Evolutionary conservation across 352 stramenopile genomes (phyloP).

Genomic region (Globisporangium uncinulatum): DNA sequence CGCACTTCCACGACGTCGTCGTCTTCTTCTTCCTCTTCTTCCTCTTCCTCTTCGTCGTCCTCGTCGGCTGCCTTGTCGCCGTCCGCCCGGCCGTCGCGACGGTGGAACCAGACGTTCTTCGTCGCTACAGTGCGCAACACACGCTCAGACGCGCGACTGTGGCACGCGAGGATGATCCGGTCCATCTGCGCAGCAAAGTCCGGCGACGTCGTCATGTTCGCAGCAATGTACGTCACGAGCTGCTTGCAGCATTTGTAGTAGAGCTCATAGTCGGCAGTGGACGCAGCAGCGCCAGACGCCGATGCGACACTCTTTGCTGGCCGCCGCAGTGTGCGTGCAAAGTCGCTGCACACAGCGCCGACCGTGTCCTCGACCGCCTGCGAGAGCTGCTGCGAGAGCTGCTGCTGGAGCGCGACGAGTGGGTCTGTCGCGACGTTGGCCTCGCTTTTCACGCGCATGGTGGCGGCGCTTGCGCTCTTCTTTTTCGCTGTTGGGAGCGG

Average conservation of each 20-base stretch:
- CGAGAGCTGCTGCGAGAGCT: constrained; percentile 37
- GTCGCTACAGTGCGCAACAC: constrained; percentile 55
- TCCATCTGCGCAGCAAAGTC: constrained; percentile 64
- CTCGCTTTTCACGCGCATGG: constrained; percentile 5
- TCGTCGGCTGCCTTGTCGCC: constrained; percentile 9
- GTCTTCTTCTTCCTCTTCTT: not conserved
- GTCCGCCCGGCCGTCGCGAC: constrained; percentile 1
- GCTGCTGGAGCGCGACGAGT: constrained; percentile 19
- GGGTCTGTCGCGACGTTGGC: constrained; percentile 9
- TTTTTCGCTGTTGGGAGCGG: not conserved
- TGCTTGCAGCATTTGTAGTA: constrained; percentile 55
- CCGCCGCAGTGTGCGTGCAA: constrained; percentile 15
- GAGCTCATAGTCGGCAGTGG: constrained; percentile 37
- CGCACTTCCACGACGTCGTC: not conserved
- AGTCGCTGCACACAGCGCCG: constrained; percentile 39
- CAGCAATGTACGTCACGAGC: constrained; percentile 54
- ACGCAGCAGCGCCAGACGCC: constrained; percentile 11
- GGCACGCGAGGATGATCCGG: constrained; percentile 58
- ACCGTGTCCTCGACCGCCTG: constrained; percentile 46
- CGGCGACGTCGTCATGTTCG: constrained; percentile 54
- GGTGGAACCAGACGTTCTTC: constrained; percentile 58
- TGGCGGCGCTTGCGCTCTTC: not conserved
- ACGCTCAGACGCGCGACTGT: constrained; percentile 42
- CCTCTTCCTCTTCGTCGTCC: not conserved
- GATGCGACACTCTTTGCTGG: constrained; percentile 1